Evolutionary conservation across 106 monocot genomes (phyloP), one percentile per base, ranked within the genome.

Genomic region (Dactylorhiza incarnata): DNA sequence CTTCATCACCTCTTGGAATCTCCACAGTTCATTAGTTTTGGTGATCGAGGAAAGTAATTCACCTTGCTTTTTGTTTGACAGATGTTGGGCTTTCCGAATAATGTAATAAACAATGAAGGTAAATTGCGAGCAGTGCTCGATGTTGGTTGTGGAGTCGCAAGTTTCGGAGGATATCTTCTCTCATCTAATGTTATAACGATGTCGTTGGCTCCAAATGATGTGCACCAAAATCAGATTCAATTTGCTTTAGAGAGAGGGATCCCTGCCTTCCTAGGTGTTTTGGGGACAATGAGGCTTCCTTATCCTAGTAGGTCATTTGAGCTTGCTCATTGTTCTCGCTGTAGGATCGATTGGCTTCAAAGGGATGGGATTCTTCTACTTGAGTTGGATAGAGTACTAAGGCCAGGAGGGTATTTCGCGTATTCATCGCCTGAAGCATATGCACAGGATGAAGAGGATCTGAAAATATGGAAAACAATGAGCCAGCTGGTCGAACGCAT

Each of bases 361-460:
- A 90, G 90, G n/a, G 84, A 90, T 76, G 90, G 90, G 49, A 90
- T 90, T 37, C 82, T 90, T 46, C 78, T 89, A 49, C 90, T 90
- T 51, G 90, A 90, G 81, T 71, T 90, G 53, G 90, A 90, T 79
- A 86, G 90, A 69, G 51, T 90, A 78, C 86, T 90, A 3, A 84
- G 83, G 46, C 90, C 90, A 13, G 90, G 90, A 11, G 90, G 90
- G 5, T 90, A 83, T 69, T 90, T 90, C 83, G 90, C 80, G 47
- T 90, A 90, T 78, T 90, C 90, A 26, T 90, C 90, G 29, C 90
- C 90, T 47, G 90, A 90, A 84, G 90, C 90, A 70, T 90, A 90
- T 85, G 90, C 90, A 4, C 82, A 86, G 49, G 90, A 90, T 82
- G 90, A 90, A 73, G 86, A 87, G 74, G 82, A 90, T 83, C 80